These are phyloP conservation scores for Protomyces inouyei DNA, from an alignment of 1,139 yeast genomes.

Conservation along the genomic window DNA sequence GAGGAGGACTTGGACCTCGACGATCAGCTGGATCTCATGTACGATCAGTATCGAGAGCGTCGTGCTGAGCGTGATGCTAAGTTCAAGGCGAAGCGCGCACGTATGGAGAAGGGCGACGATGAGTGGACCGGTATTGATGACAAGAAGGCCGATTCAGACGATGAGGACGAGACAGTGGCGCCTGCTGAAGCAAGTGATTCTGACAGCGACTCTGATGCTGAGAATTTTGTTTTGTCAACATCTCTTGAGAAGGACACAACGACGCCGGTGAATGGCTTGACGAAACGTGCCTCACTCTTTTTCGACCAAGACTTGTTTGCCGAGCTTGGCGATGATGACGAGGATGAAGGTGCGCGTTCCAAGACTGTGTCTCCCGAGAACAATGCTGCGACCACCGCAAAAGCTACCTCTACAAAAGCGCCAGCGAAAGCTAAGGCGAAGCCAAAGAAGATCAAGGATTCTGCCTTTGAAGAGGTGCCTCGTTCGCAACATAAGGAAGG, in stretches of 20 bases:
- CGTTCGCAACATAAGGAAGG: conserved; percentile 19
- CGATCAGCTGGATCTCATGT: conserved; percentile 51
- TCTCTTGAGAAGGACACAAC: conserved; percentile 48
- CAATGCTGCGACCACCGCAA: conserved; percentile 30
- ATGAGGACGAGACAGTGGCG: conserved; percentile 32
- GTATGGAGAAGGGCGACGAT: conserved; percentile 59
- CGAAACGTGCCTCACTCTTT: conserved; percentile 67
- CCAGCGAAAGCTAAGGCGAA: conserved; percentile 29
- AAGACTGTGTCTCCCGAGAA: conserved; percentile 30
- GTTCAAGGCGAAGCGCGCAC: conserved; percentile 68
- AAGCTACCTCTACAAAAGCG: conserved; percentile 33
- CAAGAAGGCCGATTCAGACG: conserved; percentile 29
- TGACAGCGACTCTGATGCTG: conserved; percentile 70
- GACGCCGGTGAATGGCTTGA: conserved; percentile 49
- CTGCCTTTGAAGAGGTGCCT: conserved; percentile 29
- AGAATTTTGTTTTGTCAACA: conserved; percentile 58
- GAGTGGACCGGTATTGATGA: conserved; percentile 76
- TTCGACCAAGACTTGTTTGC: conserved; percentile 76
- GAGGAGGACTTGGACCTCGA: conserved; percentile 56
- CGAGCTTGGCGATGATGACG: conserved; percentile 39
- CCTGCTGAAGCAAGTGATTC: conserved; percentile 29
- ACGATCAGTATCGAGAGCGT: conserved; percentile 63
- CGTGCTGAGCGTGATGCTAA: conserved; percentile 76
- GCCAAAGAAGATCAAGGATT: conserved; percentile 26
- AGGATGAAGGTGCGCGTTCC: conserved; percentile 6